Conservation (phyloP, 306 rosid genomes). For the Prunus dulcis region DNA sequence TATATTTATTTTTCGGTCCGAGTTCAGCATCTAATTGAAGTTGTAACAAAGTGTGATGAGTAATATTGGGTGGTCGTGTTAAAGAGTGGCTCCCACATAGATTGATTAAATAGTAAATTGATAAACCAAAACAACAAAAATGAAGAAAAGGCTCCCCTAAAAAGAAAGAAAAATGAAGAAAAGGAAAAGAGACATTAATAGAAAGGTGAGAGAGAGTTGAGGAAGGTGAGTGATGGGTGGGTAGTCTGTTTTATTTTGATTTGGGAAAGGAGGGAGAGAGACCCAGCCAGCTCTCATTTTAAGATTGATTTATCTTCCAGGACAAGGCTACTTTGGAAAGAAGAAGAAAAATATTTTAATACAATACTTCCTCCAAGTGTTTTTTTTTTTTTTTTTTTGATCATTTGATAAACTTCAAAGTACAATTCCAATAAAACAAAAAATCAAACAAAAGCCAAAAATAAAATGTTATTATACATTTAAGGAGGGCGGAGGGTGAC, state of each 20-base stretch:
- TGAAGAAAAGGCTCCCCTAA: background rate
- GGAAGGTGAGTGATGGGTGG: slow-evolving; percentile 10
- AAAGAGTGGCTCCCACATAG: background rate
- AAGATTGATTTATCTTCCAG: too few species aligned
- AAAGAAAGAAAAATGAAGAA: background rate
- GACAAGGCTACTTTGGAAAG: too few species aligned
- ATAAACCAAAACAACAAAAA: background rate
- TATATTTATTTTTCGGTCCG: background rate
- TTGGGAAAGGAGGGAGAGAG: slow-evolving; percentile 10
- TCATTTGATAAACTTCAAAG: too few species aligned
- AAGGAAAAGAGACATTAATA: background rate
- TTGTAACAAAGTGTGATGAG: background rate
- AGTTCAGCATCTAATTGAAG: background rate
- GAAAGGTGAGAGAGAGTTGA: background rate
- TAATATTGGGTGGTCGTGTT: background rate
- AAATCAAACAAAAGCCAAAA: background rate
- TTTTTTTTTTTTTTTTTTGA: too few species aligned
- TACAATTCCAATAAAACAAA: background rate
- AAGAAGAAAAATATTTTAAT: too few species aligned
- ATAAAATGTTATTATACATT: background rate
- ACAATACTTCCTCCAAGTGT: too few species aligned
- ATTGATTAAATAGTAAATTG: background rate
- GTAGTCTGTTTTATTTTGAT: slow-evolving; percentile 22
- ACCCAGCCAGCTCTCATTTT: background rate
- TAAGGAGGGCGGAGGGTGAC: background rate